phyloP scores from a whole-genome alignment of 371 early-diverging fungal genomes.

The Haplosporangium sp. region DNA sequence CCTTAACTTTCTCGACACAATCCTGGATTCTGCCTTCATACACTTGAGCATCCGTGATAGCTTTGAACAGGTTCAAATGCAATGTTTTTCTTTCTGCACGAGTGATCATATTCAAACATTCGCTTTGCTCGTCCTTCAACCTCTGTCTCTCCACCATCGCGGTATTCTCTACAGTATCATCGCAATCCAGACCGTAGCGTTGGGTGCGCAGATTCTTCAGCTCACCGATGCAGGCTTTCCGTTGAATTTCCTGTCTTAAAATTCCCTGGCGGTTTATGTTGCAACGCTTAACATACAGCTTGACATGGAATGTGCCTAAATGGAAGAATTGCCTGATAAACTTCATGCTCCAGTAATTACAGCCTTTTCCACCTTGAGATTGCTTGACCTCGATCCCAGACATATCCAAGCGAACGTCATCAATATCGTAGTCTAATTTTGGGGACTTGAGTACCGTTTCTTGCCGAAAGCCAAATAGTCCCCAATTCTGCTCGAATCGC shows the following conservation, averaged over 20 bases:
- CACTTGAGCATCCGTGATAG: constrained; percentile 11
- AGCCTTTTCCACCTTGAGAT: not conserved
- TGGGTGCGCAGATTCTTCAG: not conserved
- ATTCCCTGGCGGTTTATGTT: not conserved
- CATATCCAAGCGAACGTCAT: not conserved
- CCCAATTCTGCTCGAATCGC: not conserved
- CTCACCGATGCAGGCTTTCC: no score
- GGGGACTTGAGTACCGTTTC: not conserved
- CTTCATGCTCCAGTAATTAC: not conserved
- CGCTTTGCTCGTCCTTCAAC: not conserved
- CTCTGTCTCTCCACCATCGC: not conserved
- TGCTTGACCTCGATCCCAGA: not conserved
- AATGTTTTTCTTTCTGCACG: not conserved
- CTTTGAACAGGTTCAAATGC: constrained; percentile 15
- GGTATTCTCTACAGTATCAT: not conserved
- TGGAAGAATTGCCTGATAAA: not conserved
- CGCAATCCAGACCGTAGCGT: not conserved
- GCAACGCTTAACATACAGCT: not conserved
- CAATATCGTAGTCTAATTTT: not conserved
- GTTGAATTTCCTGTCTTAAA: not conserved
- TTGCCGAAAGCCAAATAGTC: not conserved
- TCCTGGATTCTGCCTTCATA: constrained; percentile 7
- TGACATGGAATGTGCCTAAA: not conserved
- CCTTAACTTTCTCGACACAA: not conserved
- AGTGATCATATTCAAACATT: constrained; percentile 3